Percentiles rank a stretch among this genome's conserved stretches.
Conservation (phyloP, 1,284 basidiomycete species). For the Wallemia ichthyophaga region DNA sequence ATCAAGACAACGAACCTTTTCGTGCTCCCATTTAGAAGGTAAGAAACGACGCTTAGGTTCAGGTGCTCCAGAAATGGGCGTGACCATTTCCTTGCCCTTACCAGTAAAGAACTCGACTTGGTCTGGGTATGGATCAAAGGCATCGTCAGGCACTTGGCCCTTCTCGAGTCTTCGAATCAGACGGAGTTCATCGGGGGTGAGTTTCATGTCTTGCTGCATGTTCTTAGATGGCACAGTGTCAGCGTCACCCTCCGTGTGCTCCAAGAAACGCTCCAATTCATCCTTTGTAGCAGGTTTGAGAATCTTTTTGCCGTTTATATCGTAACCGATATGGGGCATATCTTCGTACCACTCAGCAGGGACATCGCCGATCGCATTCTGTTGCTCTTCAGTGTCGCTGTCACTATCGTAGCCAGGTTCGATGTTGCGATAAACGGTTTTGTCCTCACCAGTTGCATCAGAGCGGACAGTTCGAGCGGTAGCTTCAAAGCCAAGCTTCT, state of each 20-base stretch:
- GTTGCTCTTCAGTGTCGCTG: conserved; percentile 24
- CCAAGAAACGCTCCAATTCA: conserved; percentile 87
- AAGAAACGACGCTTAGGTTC: conserved; percentile 93
- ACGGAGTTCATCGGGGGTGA: conserved; percentile 74
- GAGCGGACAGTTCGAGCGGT: conserved; percentile 23
- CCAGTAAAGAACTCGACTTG: conserved; percentile 93
- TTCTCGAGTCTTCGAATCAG: conserved; percentile 71
- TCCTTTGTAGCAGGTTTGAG: conserved; percentile 82
- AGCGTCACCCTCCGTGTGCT: conserved; percentile 49
- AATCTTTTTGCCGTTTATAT: conserved; percentile 78
- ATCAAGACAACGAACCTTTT: conserved; percentile 34
- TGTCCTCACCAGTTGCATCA: conserved; percentile 56
- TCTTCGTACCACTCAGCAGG: conserved; percentile 99
- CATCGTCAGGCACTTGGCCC: conserved; percentile 67
- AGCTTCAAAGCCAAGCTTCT: conserved; percentile 18
- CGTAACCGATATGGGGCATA: conserved; percentile 94
- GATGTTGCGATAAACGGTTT: conserved; percentile 72
- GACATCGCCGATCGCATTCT: conserved; percentile 79
- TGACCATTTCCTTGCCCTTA: conserved; percentile 70
- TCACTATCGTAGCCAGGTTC: conserved; percentile 91
- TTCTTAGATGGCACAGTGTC: neutral
- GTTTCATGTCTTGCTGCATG: conserved; percentile 51
- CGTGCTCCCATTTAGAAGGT: conserved; percentile 97
- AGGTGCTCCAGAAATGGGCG: conserved; percentile 66
- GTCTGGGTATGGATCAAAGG: conserved; percentile 72